Base-by-base conservation (phyloP, 768 basidiomycete genomes). In the Podaxis carcinomalis region DNA sequence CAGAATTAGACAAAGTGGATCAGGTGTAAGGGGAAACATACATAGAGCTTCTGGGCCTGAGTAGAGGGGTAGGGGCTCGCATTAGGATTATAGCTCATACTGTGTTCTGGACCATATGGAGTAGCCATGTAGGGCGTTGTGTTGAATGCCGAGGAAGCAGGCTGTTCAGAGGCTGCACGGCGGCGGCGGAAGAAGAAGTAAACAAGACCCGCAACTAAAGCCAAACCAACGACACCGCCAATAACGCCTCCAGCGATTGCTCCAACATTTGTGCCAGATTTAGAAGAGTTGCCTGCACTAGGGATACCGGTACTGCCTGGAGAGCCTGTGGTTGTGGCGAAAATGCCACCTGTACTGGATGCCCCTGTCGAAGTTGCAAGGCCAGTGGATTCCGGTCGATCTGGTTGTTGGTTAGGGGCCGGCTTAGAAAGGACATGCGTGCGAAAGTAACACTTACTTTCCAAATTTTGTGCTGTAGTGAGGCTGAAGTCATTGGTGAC, bases 171-270 rank as follows among this genome's bases (percentile, higher is more conserved):
- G 11, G 46, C 55, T 59, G 63, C 6, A 37, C 68, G 52, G 51
- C 19, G 40, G 51, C 50, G 61, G 63, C 51, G 74, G 63, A 73
- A 10, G 62, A 78, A 69, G 67, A 72, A 78, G 56, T 70, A 68
- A 5, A 68, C 56, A 5, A 70, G 59, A 1, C 69, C 79, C 4
- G 66, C 77, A 11, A 86, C 70, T 49, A 80, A 63, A 6, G 75
- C 79, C 19, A 83, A 59, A n/a, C 69, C 76, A 27, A 82, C 75
- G 0, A 88, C 61, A 13, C 80, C 84, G 3, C 84, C 84, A 5
- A 86, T 75, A 5, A 83, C 81, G n/a, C 88, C 87, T 42, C 87
- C 87, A 0, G 82, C 84, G 39, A 88, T 87, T 4, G 62, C 64
- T 5, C 66, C 62, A 35, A 57, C 59, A 36, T 67, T 59, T 49